A percentile compares a stretch with the other conserved stretches of the same genome.
phyloP scores from a whole-genome alignment of 2,329 filamentous ascomycete genomes.

The Xylaria sp. region DNA sequence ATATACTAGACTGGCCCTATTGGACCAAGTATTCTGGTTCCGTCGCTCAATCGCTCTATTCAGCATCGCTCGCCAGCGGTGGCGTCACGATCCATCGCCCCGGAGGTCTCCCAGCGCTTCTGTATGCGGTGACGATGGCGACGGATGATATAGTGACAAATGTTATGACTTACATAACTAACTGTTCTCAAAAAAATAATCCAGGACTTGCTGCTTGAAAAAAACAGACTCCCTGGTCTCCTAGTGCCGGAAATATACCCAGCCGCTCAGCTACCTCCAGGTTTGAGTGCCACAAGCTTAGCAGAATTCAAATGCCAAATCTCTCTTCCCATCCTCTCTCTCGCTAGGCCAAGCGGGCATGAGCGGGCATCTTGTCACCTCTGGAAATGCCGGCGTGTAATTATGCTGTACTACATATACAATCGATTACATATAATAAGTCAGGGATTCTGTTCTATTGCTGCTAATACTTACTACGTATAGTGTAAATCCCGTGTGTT shows the following conservation, averaged over 20 bases:
- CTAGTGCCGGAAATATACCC: conserved; percentile 1
- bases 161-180: not conserved
- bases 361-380: not conserved
- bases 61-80: not conserved
- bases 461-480: too few relatives aligned
- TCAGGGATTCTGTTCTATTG: conserved; percentile 28
- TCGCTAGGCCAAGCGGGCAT: not conserved
- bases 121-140: not conserved
- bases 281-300: not conserved
- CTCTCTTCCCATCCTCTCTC: not conserved
- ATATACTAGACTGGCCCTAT: not conserved
- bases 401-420: conserved; percentile 14
- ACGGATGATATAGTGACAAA: not conserved
- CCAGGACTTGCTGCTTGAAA: not conserved
- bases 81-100: not conserved
- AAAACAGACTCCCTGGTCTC: not conserved
- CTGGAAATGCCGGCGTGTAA: conserved; percentile 1
- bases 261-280: conserved; percentile 2
- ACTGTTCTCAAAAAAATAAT: not conserved
- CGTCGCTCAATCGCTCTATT: conserved; percentile 7
- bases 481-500: conserved; percentile 3
- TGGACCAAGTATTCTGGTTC: not conserved
- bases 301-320: not conserved
- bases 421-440: conserved; percentile 22
- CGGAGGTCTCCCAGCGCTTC: not conserved